phyloP scores from a whole-genome alignment of 2,329 filamentous ascomycete species.

The Neoascochyta sp. region DNA sequence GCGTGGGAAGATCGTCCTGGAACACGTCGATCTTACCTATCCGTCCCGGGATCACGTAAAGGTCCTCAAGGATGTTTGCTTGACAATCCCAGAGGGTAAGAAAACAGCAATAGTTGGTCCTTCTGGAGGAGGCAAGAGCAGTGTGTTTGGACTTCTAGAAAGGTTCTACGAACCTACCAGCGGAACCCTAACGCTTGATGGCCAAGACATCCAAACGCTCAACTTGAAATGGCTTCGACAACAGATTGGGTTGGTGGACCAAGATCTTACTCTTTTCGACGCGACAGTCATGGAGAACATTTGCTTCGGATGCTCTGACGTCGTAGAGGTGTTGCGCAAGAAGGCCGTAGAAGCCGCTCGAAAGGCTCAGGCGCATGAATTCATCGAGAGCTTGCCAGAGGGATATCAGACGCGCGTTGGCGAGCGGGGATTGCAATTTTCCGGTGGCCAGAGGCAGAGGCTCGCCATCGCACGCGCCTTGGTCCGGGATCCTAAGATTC shows the following conservation, averaged over 20 bases:
- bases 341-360: slow-evolving; percentile 41
- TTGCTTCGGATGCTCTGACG: slow-evolving; percentile 47
- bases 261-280: slow-evolving; percentile 85
- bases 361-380: slow-evolving; percentile 74
- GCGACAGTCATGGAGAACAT: slow-evolving; percentile 88
- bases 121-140: slow-evolving; percentile 79
- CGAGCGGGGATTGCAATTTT: slow-evolving; percentile 52
- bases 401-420: slow-evolving; percentile 90
- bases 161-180: slow-evolving; percentile 74
- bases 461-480: slow-evolving; percentile 50
- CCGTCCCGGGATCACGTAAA: too few species aligned
- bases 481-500: slow-evolving; percentile 5
- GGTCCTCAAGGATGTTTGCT: slow-evolving; percentile 45
- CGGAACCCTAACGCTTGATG: slow-evolving; percentile 18
- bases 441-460: slow-evolving; percentile 85
- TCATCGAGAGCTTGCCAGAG: slow-evolving; percentile 61
- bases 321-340: slow-evolving; percentile 41
- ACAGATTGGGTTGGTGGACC: slow-evolving; percentile 84
- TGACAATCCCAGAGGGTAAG: slow-evolving; percentile 54
- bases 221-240: slow-evolving; percentile 87
- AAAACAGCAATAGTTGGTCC: slow-evolving; percentile 68
- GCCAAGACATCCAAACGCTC: slow-evolving; percentile 64
- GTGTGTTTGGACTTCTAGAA: slow-evolving; percentile 82
- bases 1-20: neutral
- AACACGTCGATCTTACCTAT: too few species aligned